Conservation (phyloP, 768 basidiomycete genomes). For the Suillus weaverae region DNA sequence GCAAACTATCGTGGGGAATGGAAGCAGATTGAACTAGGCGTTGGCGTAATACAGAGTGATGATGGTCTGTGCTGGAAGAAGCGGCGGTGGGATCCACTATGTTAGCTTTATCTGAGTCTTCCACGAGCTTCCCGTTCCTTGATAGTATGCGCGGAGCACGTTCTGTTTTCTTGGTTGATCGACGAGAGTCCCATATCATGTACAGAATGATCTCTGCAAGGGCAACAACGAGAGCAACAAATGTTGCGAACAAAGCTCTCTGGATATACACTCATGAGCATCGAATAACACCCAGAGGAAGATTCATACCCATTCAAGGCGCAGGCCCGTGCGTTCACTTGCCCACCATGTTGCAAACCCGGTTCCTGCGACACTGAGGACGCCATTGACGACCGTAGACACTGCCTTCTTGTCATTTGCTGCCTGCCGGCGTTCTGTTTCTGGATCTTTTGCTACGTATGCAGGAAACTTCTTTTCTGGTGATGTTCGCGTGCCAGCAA, state of each 20-base stretch:
- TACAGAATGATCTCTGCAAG: constrained; percentile 68
- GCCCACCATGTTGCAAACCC: constrained; percentile 76
- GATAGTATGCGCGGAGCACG: constrained; percentile 6
- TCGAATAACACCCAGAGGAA: constrained; percentile 4
- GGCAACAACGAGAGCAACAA: constrained; percentile 65
- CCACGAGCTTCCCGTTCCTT: constrained; percentile 11
- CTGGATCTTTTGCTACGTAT: constrained; percentile 46
- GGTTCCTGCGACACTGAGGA: constrained; percentile 66
- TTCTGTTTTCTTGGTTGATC: constrained; percentile 20
- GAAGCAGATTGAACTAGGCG: constrained; percentile 1
- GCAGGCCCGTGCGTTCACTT: constrained; percentile 61
- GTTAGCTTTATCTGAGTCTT: constrained; percentile 8
- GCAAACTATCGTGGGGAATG: neutral
- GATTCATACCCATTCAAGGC: constrained; percentile 66
- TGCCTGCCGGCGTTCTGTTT: constrained; percentile 46
- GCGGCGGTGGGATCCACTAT: constrained; percentile 8
- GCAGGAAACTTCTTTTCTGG: constrained; percentile 69
- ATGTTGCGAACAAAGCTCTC: constrained; percentile 64
- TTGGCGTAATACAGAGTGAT: constrained; percentile 19
- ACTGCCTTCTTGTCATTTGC: constrained; percentile 64
- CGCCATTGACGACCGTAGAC: constrained; percentile 66
- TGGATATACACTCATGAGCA: constrained; percentile 23
- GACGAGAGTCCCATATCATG: constrained; percentile 68
- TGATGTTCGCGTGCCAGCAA: constrained; percentile 78
- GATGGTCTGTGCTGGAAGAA: constrained; percentile 24